Base-by-base conservation (phyloP, 2,329 filamentous ascomycete genomes). In the Fusarium dimerum region DNA sequence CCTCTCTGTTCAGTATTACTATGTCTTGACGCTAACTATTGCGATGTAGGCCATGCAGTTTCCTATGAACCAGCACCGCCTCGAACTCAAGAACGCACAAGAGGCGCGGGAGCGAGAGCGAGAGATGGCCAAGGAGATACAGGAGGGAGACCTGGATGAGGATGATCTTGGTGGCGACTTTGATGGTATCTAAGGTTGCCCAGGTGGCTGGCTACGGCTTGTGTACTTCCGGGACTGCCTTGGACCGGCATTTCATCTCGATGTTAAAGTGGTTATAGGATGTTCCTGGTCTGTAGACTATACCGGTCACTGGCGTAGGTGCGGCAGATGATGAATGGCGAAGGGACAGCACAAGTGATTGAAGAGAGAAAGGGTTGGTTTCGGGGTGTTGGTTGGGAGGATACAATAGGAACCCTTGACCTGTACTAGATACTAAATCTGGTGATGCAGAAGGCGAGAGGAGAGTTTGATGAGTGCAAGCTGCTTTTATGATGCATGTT, bases 81-180 rank as follows among this genome's bases (percentile, higher is more conserved):
- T 97, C 50, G 94, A 99, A 75, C 82, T 99, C 50, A 97, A 97
- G 83, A 97, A 96, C 66, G 94, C 94, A 0, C 93, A 97, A 73
- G 95, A 99, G 75, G 94, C 94, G n/a, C 84, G 94, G 46, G 94
- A 99, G 73, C 84, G 94, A 17, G 94, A 99, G 79, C 84, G 94
- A 16, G 94, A 99, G 76, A 85, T 99, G 80, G 94, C 92, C 58
- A 97, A 97, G 81, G 94, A 99, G 79, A 97, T 99, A 69, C 91
- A 96, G 74, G 94, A 97, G 62, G 94, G 93, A 17, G 94, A 99
- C 68, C 82, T 96, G 73, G 94, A 97, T 66, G 94, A 97, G 66
- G 94, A 97, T 68, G 94, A 97, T 76, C 87, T 95, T 44, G 92
- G 90, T 48, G 93, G 92, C 52, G 93, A 97, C 68, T 97, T 97